Evolutionary conservation across 1,139 yeast genomes (phyloP), one percentile per base, ranked within the genome.

Genomic region (Scheffersomyces lignicola): DNA sequence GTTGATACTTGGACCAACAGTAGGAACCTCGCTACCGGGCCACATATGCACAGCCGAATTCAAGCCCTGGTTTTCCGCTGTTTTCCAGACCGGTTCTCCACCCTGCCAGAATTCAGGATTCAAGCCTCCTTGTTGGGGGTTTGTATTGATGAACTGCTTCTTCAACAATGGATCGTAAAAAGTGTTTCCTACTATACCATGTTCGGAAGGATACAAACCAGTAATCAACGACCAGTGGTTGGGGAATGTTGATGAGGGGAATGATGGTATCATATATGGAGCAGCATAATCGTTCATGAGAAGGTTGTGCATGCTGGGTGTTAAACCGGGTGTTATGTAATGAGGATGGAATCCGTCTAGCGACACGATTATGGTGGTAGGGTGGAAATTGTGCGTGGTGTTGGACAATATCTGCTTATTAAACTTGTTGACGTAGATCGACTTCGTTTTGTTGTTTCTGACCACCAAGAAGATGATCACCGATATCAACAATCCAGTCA

Each of bases 331-430:
- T 17, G 80, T 79, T n/a, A 89, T 77, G 52, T 87, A 86, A 51
- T 87, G 94, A 7, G 97, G 97, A 54, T 89, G 95, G 59, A 89
- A 85, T 9, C 96, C 96, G 54, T 86, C 96, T 27, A 89, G 58
- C 0, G 96, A 86, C 2, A 89, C 65, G 35, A 88, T 57, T 1
- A 89, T 60, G 0, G 97, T 89, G 3, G 96, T 80, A 14, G 94
- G 87, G 46, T 80, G 68, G 58, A 82, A 88, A 1, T 64, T 62
- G 43, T 80, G 81, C 0, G 96, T 86, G 3, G 92, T 86, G 54
- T 89, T 89, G 14, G 71, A 62, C 16, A 77, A 49, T 1, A 60
- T 33, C 2, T 49, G 43, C 43, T 64, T 70, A 15, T 15, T 15
- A 5, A 5, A 16, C 4, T 5, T 5, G 7, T 4, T 7, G 7